phyloP scores from a whole-genome alignment of 768 basidiomycete species.

The Amanita phalloides region DNA sequence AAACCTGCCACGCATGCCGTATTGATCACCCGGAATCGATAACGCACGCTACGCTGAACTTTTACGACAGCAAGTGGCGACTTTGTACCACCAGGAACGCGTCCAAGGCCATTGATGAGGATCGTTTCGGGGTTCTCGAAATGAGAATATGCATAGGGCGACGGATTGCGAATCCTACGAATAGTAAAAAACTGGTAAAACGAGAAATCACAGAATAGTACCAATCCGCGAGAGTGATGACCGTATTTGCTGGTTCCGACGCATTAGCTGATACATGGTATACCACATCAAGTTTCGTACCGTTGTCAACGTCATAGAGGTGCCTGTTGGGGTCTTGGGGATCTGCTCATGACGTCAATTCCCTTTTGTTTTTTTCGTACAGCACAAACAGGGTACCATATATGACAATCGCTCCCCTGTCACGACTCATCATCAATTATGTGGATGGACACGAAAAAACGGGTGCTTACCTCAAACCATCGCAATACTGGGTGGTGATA shows the following conservation, averaged over 20 bases:
- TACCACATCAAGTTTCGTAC: conserved; percentile 16
- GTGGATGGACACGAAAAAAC: not conserved
- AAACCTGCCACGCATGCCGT: conserved; percentile 21
- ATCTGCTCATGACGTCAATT: conserved; percentile 3
- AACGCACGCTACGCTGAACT: conserved; percentile 22
- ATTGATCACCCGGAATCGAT: conserved; percentile 17
- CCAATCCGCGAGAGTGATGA: conserved; percentile 33
- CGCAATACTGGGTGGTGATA: conserved; percentile 31
- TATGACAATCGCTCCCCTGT: conserved; percentile 26
- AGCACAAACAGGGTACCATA: conserved; percentile 11
- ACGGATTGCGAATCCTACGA: conserved; percentile 14
- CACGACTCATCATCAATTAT: not conserved
- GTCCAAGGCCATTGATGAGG: conserved; percentile 29
- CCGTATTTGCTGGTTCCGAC: conserved; percentile 20
- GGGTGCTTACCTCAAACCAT: conserved; percentile 21
- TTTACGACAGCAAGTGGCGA: conserved; percentile 21
- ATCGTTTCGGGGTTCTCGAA: conserved; percentile 18
- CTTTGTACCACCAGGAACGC: conserved; percentile 16
- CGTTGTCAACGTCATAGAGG: conserved; percentile 20
- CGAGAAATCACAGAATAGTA: conserved; percentile 2
- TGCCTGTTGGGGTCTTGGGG: conserved; percentile 13
- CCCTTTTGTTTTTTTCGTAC: no score
- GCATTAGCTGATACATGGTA: conserved; percentile 16
- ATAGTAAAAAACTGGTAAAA: not conserved
- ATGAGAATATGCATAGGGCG: conserved; percentile 9